phyloP scores from a whole-genome alignment of 768 basidiomycete species.

The Xerocomus brunneocitrinus region DNA sequence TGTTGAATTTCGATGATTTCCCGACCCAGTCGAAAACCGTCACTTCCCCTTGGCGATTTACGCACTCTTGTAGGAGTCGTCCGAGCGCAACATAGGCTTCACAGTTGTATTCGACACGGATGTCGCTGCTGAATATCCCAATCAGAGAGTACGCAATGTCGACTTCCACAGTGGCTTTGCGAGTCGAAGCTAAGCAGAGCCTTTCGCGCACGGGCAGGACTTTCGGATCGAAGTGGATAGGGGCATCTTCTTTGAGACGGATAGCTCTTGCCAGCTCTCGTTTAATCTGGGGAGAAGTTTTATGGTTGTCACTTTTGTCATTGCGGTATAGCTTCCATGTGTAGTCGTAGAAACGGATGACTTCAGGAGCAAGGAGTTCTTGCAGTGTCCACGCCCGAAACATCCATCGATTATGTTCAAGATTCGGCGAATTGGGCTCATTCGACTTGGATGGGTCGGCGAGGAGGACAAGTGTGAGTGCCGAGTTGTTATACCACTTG shows the following conservation, averaged over 20 bases:
- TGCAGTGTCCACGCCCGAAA: slow-evolving; percentile 13
- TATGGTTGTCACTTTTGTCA: slow-evolving; percentile 3
- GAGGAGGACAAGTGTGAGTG: slow-evolving; percentile 12
- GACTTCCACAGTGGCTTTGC: slow-evolving; percentile 2
- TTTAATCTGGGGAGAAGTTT: background rate
- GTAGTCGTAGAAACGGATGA: slow-evolving; percentile 10
- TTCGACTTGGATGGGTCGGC: background rate
- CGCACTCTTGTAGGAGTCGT: slow-evolving; percentile 10
- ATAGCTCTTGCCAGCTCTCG: background rate
- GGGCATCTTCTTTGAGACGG: background rate
- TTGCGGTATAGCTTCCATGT: slow-evolving; percentile 3
- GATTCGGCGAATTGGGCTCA: background rate
- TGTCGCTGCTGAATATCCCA: slow-evolving; percentile 14
- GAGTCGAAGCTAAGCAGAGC: slow-evolving; percentile 13
- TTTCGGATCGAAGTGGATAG: background rate
- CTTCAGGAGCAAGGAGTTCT: slow-evolving; percentile 10
- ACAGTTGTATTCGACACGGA: slow-evolving; percentile 1
- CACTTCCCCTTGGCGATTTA: slow-evolving; percentile 10
- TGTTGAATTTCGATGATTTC: slow-evolving; percentile 13
- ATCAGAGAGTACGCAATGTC: slow-evolving; percentile 16
- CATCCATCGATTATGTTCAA: slow-evolving; percentile 15
- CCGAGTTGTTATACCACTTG: slow-evolving; percentile 12
- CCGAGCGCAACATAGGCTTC: slow-evolving; percentile 9
- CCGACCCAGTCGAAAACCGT: slow-evolving; percentile 21
- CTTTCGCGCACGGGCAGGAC: slow-evolving; percentile 2